Evolutionary conservation across 2,329 filamentous ascomycete species (phyloP).

Genomic region (Colletotrichum trifolii): DNA sequence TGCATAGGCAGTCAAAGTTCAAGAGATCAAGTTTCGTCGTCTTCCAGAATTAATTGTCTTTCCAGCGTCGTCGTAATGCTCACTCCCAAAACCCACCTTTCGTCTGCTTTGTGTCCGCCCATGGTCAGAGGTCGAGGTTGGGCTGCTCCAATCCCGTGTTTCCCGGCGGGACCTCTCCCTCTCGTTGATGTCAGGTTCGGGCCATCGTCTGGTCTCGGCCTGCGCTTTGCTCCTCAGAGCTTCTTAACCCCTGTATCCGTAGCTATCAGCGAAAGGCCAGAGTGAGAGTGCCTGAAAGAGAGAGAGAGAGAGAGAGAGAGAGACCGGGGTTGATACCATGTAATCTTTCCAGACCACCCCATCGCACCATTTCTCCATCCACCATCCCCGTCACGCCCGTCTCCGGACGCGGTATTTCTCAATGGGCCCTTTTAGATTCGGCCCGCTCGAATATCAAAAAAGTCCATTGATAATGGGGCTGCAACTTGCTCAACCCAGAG

Average conservation of each 20-base stretch:
- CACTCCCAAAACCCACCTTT: not conserved
- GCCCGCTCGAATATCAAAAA: conserved; percentile 10
- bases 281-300: too few species aligned
- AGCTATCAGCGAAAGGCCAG: too few species aligned
- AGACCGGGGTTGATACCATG: conserved; percentile 25
- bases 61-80: too few species aligned
- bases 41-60: too few species aligned
- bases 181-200: conserved; percentile 16
- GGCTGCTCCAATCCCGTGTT: too few species aligned
- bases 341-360: not conserved
- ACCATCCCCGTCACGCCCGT: not conserved
- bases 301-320: not conserved
- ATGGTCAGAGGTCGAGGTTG: conserved; percentile 16
- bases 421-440: not conserved
- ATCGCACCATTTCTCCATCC: not conserved
- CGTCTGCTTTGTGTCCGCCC: conserved; percentile 19
- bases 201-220: conserved; percentile 12
- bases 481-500: not conserved
- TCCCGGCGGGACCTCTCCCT: too few species aligned
- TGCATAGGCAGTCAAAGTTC: too few species aligned
- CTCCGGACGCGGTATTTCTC: not conserved
- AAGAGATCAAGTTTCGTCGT: too few species aligned
- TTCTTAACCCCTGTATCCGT: too few species aligned
- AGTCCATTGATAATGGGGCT: conserved; percentile 5
- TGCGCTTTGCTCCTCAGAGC: not conserved